Evolutionary conservation across 129 eudicot genomes (phyloP).

Genomic region (Scalesia atractyloides): DNA sequence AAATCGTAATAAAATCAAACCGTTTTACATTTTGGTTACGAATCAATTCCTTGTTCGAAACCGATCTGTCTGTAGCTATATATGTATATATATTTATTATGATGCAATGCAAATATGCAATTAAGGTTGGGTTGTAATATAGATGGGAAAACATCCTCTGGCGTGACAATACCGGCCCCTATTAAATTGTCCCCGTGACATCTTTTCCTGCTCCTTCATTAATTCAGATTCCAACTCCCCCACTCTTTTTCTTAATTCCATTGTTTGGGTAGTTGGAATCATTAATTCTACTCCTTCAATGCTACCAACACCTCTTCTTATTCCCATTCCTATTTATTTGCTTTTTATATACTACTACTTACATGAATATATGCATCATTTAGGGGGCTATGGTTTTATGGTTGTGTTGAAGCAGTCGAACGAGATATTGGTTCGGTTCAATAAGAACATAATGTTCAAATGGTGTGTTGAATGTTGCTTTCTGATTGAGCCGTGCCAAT

Average conservation of each 20-base stretch:
- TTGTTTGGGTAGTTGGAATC: slow-evolving; percentile 46
- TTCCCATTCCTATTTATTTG: slow-evolving; percentile 25
- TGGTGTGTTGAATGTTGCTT: slow-evolving; percentile 32
- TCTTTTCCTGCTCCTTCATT: slow-evolving; percentile 37
- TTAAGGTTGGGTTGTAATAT: neutral
- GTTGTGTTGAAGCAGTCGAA: slow-evolving; percentile 29
- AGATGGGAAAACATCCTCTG: slow-evolving; percentile 46
- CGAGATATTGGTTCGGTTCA: slow-evolving; percentile 86
- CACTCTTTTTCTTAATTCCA: slow-evolving; percentile 20
- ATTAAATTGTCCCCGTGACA: slow-evolving; percentile 47
- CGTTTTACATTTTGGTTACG: neutral
- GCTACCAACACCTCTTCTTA: slow-evolving; percentile 27
- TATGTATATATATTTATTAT: neutral
- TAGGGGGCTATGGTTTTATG: neutral
- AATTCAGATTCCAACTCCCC: slow-evolving; percentile 51
- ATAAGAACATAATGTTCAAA: slow-evolving; percentile 48
- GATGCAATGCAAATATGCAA: neutral
- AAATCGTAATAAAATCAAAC: neutral
- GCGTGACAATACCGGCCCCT: slow-evolving; percentile 36
- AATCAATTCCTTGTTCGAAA: neutral
- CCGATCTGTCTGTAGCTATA: neutral
- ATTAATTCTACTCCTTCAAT: slow-evolving; percentile 48
- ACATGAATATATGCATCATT: neutral
- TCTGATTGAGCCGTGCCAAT: slow-evolving; percentile 89
- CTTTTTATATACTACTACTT: neutral